Base-by-base conservation (phyloP, 1,284 basidiomycete species). In the Ustilago nuda region DNA sequence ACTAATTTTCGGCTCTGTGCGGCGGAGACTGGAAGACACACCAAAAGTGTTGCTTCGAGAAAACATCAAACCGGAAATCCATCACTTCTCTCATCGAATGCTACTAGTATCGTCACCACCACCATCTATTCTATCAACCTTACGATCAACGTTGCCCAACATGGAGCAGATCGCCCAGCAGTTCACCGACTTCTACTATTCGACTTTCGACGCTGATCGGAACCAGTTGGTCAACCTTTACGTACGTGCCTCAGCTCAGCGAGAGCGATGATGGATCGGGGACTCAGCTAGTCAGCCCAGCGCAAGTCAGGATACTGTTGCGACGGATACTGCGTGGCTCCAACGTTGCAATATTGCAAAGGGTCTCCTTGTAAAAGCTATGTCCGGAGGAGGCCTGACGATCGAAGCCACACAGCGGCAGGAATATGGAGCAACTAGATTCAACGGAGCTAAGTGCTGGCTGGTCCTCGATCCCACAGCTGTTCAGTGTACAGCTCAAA, bases 121-220 rank as follows among this genome's bases (percentile, higher is more conserved):
- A 39, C 30, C 53, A 15, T 53, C n/a, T 52, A 13, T 52, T 35
- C 12, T 35, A 52, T 41, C 32, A 36, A 53, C 15, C 46, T 19
- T 51, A 53, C 35, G 23, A 53, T 3, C 35, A 13, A 41, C 30
- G 33, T 50, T 55, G 37, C n/a, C 56, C 57, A 79, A 56, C 43
- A 84, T 84, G 82, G 82, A 84, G 66, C 68, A 72, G 56, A 80
- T 84, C 62, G 82, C 82, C 46, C 76, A 84, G 66, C 67, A 85
- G 78, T 85, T 85, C 65, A 83, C 81, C 60, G 74, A 85, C 60
- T 85, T 80, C 52, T 85, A 85, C 75, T 85, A 84, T 67, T 63
- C 72, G 37, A 90, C 89, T 0, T 94, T 95, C 82, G 91, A 93
- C 82, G 17, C 86, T 5, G 87, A 92, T 85, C 89, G 93, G 33